These are phyloP conservation scores for Volvox reticuliferus DNA, from an alignment of 139 green algal genomes.

Conservation along the genomic window DNA sequence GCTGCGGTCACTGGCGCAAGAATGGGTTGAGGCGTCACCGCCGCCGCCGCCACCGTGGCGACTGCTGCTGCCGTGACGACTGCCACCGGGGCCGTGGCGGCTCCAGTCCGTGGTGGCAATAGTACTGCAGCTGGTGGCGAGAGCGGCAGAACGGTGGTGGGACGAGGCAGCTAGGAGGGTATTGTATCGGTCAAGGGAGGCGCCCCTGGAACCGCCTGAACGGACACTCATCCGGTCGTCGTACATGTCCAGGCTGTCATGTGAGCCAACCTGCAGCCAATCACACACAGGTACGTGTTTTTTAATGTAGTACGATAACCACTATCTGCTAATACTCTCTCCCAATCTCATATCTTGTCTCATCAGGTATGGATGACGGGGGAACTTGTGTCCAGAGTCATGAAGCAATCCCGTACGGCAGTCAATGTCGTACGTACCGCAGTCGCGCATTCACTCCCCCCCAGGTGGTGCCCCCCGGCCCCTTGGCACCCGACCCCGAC, in stretches of 20 bases:
- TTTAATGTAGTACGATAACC: too few relatives aligned
- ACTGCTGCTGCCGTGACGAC: neutral
- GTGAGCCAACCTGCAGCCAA: conserved; percentile 27
- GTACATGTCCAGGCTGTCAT: conserved; percentile 66
- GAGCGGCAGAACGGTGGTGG: neutral
- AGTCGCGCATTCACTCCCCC: too few relatives aligned
- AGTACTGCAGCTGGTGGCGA: neutral
- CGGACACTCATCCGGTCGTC: conserved; percentile 58
- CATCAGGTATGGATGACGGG: too few relatives aligned
- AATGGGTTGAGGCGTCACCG: neutral
- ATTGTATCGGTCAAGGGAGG: conserved; percentile 56
- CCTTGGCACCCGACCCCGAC: too few relatives aligned
- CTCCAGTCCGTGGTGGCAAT: conserved; percentile 22
- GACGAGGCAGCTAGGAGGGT: conserved; percentile 4
- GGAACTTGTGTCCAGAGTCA: too few relatives aligned
- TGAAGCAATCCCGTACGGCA: too few relatives aligned
- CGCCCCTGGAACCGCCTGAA: neutral
- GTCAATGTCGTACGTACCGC: too few relatives aligned
- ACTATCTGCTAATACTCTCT: too few relatives aligned
- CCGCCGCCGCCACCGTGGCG: neutral
- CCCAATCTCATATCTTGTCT: too few relatives aligned
- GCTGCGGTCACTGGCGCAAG: neutral
- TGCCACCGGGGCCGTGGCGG: conserved; percentile 35
- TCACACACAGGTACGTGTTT: too few relatives aligned
- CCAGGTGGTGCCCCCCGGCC: too few relatives aligned